These are phyloP conservation scores for Leishmania arabica DNA, from an alignment of 208 protist species.

Conservation along the genomic window DNA sequence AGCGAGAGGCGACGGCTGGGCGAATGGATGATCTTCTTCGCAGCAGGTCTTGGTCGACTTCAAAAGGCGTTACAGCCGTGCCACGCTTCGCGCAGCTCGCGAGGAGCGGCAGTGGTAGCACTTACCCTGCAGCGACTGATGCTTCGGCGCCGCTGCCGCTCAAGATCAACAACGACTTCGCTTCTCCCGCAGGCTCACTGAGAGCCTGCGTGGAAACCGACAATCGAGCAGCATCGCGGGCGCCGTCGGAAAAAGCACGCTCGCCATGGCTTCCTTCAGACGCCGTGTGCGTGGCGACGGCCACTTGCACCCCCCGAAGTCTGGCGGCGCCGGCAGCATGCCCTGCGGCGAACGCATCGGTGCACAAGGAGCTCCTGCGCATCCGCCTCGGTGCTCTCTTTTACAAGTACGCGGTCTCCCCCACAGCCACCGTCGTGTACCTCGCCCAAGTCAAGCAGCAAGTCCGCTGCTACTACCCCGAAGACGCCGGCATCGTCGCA, in stretches of 20 bases:
- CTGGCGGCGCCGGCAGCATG: not conserved
- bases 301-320: not conserved
- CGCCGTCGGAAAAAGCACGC: not conserved
- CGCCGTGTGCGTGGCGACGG: not conserved
- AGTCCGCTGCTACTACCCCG: constrained; percentile 57
- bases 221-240: not conserved
- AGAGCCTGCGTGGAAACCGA: not conserved
- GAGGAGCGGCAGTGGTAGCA: not conserved
- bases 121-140: not conserved
- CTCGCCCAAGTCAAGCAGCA: constrained; percentile 49
- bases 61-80: too few species aligned
- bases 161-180: not conserved
- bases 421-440: constrained; percentile 32
- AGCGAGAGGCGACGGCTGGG: not conserved
- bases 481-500: constrained; percentile 54
- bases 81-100: not conserved
- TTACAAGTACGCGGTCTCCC: constrained; percentile 72
- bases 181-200: not conserved
- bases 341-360: not conserved
- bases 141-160: not conserved
- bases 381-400: constrained; percentile 84
- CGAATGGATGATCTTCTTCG: not conserved
- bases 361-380: constrained; percentile 41
- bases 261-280: not conserved
- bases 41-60: not conserved